Percentiles rank a stretch among this genome's conserved stretches.
These are phyloP conservation scores for Rheum nobile DNA, from an alignment of 148 eudicot genomes.

Conservation along the genomic window DNA sequence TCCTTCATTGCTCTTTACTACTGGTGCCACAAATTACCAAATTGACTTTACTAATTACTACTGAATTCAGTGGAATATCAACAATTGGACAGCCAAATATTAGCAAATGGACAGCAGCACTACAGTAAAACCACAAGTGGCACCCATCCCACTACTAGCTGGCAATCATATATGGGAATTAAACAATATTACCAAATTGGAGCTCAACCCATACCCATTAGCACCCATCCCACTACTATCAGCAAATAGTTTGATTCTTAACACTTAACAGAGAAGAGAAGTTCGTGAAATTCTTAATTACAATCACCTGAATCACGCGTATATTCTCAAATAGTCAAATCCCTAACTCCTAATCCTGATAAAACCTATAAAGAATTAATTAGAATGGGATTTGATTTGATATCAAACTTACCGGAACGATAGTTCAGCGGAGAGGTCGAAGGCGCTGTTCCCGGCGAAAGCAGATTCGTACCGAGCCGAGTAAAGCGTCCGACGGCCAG, in stretches of 20 bases:
- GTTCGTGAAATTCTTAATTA: neutral
- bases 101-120: too few species aligned
- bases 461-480: slow-evolving; percentile 21
- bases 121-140: neutral
- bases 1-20: too few species aligned
- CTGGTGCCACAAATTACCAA: too few species aligned
- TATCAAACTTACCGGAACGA: slow-evolving; percentile 53
- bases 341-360: neutral
- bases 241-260: neutral
- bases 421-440: slow-evolving; percentile 64
- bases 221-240: too few species aligned
- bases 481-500: slow-evolving; percentile 11
- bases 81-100: too few species aligned
- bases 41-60: too few species aligned
- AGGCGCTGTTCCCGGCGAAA: slow-evolving; percentile 32
- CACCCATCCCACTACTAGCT: slow-evolving; percentile 10
- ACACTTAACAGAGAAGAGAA: neutral
- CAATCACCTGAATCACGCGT: slow-evolving; percentile 1
- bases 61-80: too few species aligned
- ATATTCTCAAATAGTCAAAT: slow-evolving; percentile 6
- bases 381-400: neutral
- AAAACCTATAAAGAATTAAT: neutral
- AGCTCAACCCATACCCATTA: neutral
- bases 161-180: neutral
- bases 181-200: neutral